Evolutionary conservation across 768 basidiomycete genomes (phyloP).

Genomic region (Trametopsis cervina): DNA sequence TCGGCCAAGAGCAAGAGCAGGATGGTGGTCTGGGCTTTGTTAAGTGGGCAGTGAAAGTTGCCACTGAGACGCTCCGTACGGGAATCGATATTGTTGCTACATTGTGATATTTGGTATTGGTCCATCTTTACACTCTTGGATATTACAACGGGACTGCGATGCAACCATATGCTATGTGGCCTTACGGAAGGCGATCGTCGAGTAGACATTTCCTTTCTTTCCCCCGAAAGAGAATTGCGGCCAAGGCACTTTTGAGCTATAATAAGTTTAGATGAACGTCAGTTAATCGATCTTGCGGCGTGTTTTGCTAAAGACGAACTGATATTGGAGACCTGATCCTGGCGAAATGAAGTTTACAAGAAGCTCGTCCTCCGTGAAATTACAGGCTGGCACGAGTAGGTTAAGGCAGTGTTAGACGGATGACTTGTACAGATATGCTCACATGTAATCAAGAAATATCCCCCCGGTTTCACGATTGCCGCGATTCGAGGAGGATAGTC

Average conservation of each 20-base stretch:
- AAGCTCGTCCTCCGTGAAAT: constrained; percentile 78
- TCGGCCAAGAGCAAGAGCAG: constrained; percentile 31
- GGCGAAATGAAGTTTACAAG: constrained; percentile 41
- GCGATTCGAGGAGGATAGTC: constrained; percentile 54
- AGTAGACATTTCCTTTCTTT: constrained; percentile 59
- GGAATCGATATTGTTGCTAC: constrained; percentile 50
- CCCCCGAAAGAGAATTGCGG: constrained; percentile 74
- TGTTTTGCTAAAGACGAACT: constrained; percentile 35
- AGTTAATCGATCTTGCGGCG: too few relatives aligned
- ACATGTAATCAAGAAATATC: constrained; percentile 78
- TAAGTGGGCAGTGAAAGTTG: constrained; percentile 61
- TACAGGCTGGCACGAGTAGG: constrained; percentile 42
- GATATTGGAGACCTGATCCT: constrained; percentile 48
- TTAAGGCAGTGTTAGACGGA: neutral
- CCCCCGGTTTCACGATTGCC: constrained; percentile 55
- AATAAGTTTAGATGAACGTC: too few relatives aligned
- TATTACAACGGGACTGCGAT: too few relatives aligned
- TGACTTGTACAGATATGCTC: constrained; percentile 23
- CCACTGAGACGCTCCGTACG: constrained; percentile 61
- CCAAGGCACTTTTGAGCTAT: constrained; percentile 67
- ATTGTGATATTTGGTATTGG: constrained; percentile 15
- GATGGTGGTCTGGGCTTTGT: constrained; percentile 35
- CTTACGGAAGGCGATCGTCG: constrained; percentile 67
- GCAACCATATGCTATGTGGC: too few relatives aligned
- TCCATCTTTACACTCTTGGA: too few relatives aligned